Evolutionary conservation across 495 filamentous ascomycete species (phyloP), one percentile per base, ranked within the genome.

Genomic region (Podospora conica): DNA sequence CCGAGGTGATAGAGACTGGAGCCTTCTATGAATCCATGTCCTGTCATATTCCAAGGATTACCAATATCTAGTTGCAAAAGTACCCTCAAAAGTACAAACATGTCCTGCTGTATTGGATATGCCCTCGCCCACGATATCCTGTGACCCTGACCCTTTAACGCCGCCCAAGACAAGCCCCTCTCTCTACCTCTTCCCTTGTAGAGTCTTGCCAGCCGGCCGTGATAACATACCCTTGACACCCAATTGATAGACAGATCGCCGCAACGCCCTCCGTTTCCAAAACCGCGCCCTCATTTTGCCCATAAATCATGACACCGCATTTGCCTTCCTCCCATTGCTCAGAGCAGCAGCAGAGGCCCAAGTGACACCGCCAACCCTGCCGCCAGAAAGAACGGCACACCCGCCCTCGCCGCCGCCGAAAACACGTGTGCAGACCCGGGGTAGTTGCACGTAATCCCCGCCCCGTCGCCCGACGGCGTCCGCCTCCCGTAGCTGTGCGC

Each of bases 401-500:
- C 58, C 29, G 64, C 20, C 55, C 54, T 65, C 58, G 27, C 61
- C 0, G 71, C 68, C 15, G 61, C 69, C 3, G 75, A 77, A n/a
- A 66, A 63, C 31, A 74, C 65, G 61, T 80, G 74, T 29, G 79
- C 77, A 48, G 76, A 77, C 22, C 81, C 80, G 6, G 77, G 80
- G 29, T 80, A 82, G 57, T 83, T 83, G 73, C 81, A 83, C 29
- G 74, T 76, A 54, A 81, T 68, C 9, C 53, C 62, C 10, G 63
- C 23, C n/a, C 54, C 54, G 20, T 64, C 28, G 55, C 55, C 66
- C 65, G 75, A 69, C 12, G 9, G 27, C 15, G 63, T 69, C 18
- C 79, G 75, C 62, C 25, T 64, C 22, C 86, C 89, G 76, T 98
- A 98, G 53, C 87, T 91, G 27, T 77, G 74, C 65, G 85, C 78